Evolutionary conservation across 1,139 yeast genomes (phyloP).

Genomic region (Yarrowia galli): DNA sequence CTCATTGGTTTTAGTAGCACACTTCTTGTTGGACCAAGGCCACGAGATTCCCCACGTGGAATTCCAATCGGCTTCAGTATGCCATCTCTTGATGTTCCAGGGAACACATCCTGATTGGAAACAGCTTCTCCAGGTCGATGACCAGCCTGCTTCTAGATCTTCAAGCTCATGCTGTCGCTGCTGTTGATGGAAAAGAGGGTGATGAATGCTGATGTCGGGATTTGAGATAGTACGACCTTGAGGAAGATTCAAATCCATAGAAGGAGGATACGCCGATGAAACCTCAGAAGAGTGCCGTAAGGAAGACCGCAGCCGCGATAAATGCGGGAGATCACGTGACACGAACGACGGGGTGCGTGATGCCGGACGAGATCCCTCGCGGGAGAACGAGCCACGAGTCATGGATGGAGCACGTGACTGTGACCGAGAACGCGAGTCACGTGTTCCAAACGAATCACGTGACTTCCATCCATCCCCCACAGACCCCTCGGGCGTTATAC

Average conservation of each 20-base stretch:
- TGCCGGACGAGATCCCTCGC: neutral
- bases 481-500: neutral
- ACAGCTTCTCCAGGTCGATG: neutral
- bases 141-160: neutral
- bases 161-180: slow-evolving; percentile 23
- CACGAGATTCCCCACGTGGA: slow-evolving; percentile 25
- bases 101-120: neutral
- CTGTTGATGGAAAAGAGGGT: slow-evolving; percentile 25
- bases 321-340: slow-evolving; percentile 5
- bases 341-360: neutral
- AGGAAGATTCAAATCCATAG: slow-evolving; percentile 22
- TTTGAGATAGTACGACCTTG: slow-evolving; percentile 12
- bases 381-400: neutral
- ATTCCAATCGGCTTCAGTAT: slow-evolving; percentile 33
- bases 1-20: neutral
- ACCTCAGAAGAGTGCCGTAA: slow-evolving; percentile 7
- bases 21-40: slow-evolving; percentile 22
- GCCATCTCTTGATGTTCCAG: slow-evolving; percentile 31
- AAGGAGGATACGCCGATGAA: slow-evolving; percentile 10
- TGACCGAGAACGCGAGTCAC: neutral
- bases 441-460: slow-evolving; percentile 1
- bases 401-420: neutral
- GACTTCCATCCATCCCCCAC: neutral
- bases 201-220: slow-evolving; percentile 19
- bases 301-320: neutral